phyloP scores from a whole-genome alignment of 805 yeast species.

The Candida jianshihensis region DNA sequence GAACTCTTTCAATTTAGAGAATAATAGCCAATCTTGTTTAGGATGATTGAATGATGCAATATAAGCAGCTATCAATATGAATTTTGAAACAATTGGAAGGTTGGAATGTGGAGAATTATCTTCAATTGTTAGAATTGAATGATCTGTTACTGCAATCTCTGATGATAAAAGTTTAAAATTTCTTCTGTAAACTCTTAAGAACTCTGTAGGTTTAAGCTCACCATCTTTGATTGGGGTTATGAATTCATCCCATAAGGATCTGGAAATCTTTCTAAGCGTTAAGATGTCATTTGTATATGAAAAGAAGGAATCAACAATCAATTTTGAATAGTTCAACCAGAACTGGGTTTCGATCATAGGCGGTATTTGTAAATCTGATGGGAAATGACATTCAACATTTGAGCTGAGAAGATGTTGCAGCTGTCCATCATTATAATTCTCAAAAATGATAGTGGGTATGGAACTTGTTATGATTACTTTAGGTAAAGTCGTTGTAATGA shows the following conservation, averaged over 20 bases:
- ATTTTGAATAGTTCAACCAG: conserved; percentile 17
- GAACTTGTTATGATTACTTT: conserved; percentile 13
- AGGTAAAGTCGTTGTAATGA: conserved; percentile 13
- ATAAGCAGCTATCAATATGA: conserved; percentile 72
- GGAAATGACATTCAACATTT: conserved; percentile 7
- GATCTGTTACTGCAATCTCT: conserved; percentile 24
- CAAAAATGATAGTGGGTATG: conserved; percentile 13
- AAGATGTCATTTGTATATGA: conserved; percentile 17
- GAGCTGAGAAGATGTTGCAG: conserved; percentile 6
- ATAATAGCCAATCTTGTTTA: conserved; percentile 59
- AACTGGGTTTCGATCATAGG: conserved; percentile 5
- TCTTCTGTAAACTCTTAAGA: conserved; percentile 22
- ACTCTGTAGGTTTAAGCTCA: conserved; percentile 10
- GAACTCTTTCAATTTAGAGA: conserved; percentile 54
- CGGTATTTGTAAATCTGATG: conserved; percentile 3
- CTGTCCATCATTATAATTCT: conserved; percentile 12
- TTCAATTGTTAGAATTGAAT: conserved; percentile 8
- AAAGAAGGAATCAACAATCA: conserved; percentile 19
- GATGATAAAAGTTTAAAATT: conserved; percentile 26
- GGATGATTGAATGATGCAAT: conserved; percentile 74
- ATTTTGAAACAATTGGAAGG: conserved; percentile 57
- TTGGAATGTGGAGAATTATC: conserved; percentile 27
- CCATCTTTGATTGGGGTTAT: conserved; percentile 12
- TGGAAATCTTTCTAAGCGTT: conserved; percentile 11
- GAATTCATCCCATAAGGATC: conserved; percentile 18